Percentiles rank a stretch among this genome's conserved stretches.
These are phyloP conservation scores for Colletotrichum chrysophilum DNA, from an alignment of 2,329 filamentous ascomycete species.

Conservation along the genomic window DNA sequence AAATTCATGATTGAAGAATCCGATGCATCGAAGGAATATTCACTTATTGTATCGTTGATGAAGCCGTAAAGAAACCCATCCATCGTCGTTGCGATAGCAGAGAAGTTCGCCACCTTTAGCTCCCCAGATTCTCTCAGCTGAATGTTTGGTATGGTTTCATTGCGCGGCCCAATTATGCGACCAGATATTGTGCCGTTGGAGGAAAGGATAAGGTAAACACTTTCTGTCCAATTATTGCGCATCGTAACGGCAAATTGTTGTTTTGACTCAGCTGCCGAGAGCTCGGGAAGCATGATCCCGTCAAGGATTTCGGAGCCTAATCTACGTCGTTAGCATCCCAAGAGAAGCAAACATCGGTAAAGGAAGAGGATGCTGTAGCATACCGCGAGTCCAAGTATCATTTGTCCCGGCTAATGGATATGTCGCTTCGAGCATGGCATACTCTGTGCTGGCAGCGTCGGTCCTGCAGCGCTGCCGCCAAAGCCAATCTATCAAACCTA, in stretches of 20 bases:
- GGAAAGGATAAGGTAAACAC: neutral
- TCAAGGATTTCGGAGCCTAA: neutral
- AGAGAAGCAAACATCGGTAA: neutral
- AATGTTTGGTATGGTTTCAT: neutral
- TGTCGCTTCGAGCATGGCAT: neutral
- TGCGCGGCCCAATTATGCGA: neutral
- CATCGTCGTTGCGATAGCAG: neutral
- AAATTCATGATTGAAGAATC: neutral
- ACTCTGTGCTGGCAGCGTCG: neutral
- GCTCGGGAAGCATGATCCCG: neutral
- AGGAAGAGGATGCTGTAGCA: neutral
- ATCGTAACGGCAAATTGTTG: neutral
- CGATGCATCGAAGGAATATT: neutral
- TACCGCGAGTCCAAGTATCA: neutral
- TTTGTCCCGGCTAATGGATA: neutral
- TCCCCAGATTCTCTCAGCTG: neutral
- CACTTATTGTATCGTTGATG: neutral
- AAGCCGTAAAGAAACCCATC: neutral
- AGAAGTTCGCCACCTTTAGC: neutral
- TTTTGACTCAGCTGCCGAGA: neutral
- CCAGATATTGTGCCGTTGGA: neutral
- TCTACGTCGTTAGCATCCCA: neutral
- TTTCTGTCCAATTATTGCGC: neutral
- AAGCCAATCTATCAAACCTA: no score
- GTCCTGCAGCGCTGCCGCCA: no score